Percentiles rank a stretch among this genome's conserved stretches.
Evolutionary conservation across 441 rosid genomes (phyloP).

Genomic region (Viola pubescens): DNA sequence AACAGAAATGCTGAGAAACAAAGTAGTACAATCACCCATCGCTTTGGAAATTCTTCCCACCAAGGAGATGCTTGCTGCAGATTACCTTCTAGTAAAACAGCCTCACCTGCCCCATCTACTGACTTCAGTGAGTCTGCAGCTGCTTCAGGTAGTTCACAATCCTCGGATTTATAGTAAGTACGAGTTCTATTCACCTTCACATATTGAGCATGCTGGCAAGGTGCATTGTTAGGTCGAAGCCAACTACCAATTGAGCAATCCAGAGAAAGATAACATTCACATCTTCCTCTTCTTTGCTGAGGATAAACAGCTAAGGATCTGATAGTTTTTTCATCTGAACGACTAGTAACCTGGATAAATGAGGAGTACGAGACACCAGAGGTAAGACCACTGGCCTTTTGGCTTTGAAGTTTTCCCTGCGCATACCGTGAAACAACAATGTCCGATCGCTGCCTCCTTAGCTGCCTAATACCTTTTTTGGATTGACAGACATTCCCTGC

Average conservation of each 20-base stretch:
- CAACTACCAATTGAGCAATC: slow-evolving; percentile 23
- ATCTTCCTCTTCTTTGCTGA: slow-evolving; percentile 27
- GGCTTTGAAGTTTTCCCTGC: slow-evolving; percentile 28
- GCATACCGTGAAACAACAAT: slow-evolving; percentile 21
- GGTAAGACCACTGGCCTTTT: slow-evolving; percentile 25
- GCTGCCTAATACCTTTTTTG: slow-evolving; percentile 24
- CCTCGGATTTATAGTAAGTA: slow-evolving; percentile 75
- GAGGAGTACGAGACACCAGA: slow-evolving; percentile 19
- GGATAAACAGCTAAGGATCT: slow-evolving; percentile 21
- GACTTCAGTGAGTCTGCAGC: slow-evolving; percentile 44
- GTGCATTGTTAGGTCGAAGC: slow-evolving; percentile 23
- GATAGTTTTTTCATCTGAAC: slow-evolving; percentile 20
- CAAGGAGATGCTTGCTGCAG: slow-evolving; percentile 45
- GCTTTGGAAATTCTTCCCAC: slow-evolving; percentile 82
- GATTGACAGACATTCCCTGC: slow-evolving; percentile 40
- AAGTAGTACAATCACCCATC: slow-evolving; percentile 83
- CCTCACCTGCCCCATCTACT: slow-evolving; percentile 50
- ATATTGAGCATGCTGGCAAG: slow-evolving; percentile 16
- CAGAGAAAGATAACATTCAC: slow-evolving; percentile 25
- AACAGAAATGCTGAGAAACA: slow-evolving; percentile 80
- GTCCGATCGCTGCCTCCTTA: slow-evolving; percentile 25
- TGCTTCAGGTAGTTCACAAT: slow-evolving; percentile 51
- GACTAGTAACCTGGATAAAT: slow-evolving; percentile 19
- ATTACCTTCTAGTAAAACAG: slow-evolving; percentile 41
- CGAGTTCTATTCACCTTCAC: slow-evolving; percentile 38